Base-by-base conservation (phyloP, 1,284 basidiomycete species). In the Cutaneotrichosporon dermatis region DNA sequence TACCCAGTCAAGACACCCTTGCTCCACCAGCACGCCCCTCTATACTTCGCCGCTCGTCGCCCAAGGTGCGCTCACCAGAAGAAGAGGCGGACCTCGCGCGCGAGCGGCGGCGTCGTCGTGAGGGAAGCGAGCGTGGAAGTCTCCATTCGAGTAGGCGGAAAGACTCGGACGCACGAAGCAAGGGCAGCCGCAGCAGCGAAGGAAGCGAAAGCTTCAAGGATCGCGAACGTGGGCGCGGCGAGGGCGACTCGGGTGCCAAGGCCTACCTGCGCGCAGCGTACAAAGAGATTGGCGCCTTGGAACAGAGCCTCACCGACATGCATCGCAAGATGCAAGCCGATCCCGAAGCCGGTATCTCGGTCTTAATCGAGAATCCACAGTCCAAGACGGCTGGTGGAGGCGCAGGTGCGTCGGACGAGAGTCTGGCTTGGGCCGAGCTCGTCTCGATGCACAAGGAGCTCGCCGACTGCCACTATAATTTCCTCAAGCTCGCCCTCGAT, bases 401-500 rank as follows among this genome's bases (percentile, higher is more conserved):
- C 9, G 50, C 40, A 12, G 51, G 66, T 13, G 49, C 61, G 1
- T 51, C 42, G 6, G 68, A 71, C 12, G 72, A 74, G 57, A 58
- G 67, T 16, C 36, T 59, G 2, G 71, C 71, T 8, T 79, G 78
- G 78, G 67, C 77, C 10, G 74, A 76, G 55, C 70, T 79, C 16
- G 71, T 78, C 33, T 59, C 66, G 12, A 69, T 74, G 44, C 78
- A 79, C 65, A 79, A 78, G 59, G 67, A 71, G 73, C 84, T 97
- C 6, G 90, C 90, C 1, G 92, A 97, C 70, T 83, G 85, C 56
- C 92, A 96, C 71, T 90, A 92, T 74, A 86, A 89, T 65, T 85
- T 98, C 51, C 83, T 99, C 57, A 84, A 87, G 55, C 86, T 94
- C 34, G 90, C 92, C 0, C 85, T 93, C 51, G 86, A 92, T 5